Evolutionary conservation across 2,329 filamentous ascomycete species (phyloP), one percentile per base, ranked within the genome.

Genomic region (Colletotrichum lini): DNA sequence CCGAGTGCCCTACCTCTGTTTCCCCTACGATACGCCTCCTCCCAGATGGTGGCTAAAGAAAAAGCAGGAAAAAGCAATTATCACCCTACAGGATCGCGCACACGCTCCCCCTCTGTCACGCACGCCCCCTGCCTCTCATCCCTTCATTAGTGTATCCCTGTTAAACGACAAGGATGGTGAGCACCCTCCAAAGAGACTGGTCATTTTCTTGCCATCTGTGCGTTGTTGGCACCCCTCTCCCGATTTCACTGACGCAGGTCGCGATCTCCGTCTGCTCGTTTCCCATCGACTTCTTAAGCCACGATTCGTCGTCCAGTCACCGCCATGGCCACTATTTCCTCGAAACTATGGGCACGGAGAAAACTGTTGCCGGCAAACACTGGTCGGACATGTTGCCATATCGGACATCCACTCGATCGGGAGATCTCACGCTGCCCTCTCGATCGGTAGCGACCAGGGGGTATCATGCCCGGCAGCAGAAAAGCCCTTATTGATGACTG

Each of bases 1-100:
- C 23, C n/a, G 38, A 40, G 44, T n/a, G 40, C 52, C 30, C 58
- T 3, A 8, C 42, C 26, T 58, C 40, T 44, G 15, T 18, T 49
- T 30, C 47, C 8, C 38, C 45, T 40, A 15, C 44, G 9, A 18
- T 15, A 40, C n/a, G 26, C 2, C 9, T 10, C 23, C 15, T 15
- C 12, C 60, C 38, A 13, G 52, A 49, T 7, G 13, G 16, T 26
- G 21, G 44, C 26, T 59, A 45, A 69, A 56, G 44, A 69, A 44
- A 44, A 23, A 16, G n/a, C 26, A 18, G 26, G 45, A 62, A 67
- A 67, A 67, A 67, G 65, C 65, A 67, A 67, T 59, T 60, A 26
- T 52, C 12, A n/a, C 65, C 5, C 6, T 54, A 47, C 16, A 66
- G 35, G 45, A 47, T 44, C 18, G 38, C n/a, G 54, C 8, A 53